Percentiles rank a stretch among this genome's conserved stretches.
Conservation (phyloP, 108 stramenopile species). For the Cyclotella choctawhatcheeana region DNA sequence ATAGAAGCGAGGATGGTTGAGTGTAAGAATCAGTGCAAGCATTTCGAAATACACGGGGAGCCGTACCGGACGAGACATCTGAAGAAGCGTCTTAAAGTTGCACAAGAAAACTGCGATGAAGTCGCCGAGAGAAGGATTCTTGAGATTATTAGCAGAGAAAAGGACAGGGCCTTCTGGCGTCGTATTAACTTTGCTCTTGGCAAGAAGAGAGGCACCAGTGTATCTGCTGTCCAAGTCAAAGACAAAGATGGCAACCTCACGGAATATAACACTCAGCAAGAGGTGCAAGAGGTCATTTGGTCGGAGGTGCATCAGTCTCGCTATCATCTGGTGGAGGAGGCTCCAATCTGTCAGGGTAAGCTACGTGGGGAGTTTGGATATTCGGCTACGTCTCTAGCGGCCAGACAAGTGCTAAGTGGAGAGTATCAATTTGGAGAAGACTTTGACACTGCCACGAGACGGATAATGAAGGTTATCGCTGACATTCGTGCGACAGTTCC, state of each 20-base stretch:
- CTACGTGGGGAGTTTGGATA: constrained; percentile 15
- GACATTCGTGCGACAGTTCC: background rate
- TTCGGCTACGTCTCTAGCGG: background rate
- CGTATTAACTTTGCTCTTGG: constrained; percentile 8
- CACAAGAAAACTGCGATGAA: background rate
- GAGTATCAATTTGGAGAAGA: background rate
- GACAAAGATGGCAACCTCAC: background rate
- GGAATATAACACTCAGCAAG: background rate
- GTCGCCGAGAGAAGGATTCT: constrained; percentile 15
- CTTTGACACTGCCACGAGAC: background rate
- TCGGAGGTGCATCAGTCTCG: background rate
- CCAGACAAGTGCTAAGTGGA: background rate
- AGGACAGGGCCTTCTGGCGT: constrained; percentile 21
- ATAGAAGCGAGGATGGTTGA: background rate
- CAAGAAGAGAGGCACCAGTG: background rate
- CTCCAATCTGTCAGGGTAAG: constrained; percentile 18
- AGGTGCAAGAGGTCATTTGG: background rate
- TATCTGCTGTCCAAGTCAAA: constrained; percentile 8
- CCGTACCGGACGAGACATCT: constrained; percentile 16
- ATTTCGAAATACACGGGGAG: constrained; percentile 12
- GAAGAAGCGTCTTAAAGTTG: constrained; percentile 1
- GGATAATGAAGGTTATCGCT: background rate
- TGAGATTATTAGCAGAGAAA: constrained; percentile 27
- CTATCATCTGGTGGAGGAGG: background rate
- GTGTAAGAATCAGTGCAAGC: constrained; percentile 18